phyloP scores from a whole-genome alignment of 257 asterid species.

The Misopates orontium region DNA sequence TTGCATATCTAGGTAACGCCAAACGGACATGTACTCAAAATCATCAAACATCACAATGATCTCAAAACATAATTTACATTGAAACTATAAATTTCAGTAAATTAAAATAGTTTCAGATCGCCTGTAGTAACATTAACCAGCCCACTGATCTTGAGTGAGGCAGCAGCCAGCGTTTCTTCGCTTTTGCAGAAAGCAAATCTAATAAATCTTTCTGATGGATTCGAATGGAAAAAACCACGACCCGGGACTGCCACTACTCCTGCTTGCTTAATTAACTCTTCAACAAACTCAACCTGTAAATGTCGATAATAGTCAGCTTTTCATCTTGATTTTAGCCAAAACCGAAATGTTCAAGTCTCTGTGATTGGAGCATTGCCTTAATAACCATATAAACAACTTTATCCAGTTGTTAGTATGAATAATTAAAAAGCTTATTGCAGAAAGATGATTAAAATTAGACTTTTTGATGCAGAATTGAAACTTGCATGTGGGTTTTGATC shows the following conservation, averaged over 20 bases:
- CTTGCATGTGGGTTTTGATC: too few relatives aligned
- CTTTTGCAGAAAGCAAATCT: slow-evolving; percentile 91
- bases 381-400: too few relatives aligned
- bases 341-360: background rate
- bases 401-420: too few relatives aligned
- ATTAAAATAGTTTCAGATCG: slow-evolving; percentile 48
- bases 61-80: too few relatives aligned
- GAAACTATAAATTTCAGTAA: background rate
- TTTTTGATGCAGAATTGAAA: too few relatives aligned
- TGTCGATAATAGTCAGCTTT: background rate
- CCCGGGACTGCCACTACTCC: slow-evolving; percentile 97
- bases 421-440: too few relatives aligned
- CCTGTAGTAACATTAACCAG: slow-evolving; percentile 45
- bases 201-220: slow-evolving; percentile 41
- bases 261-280: slow-evolving; percentile 72
- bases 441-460: too few relatives aligned
- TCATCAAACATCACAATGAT: too few relatives aligned
- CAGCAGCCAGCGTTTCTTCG: slow-evolving; percentile 60
- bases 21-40: too few relatives aligned
- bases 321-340: background rate
- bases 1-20: too few relatives aligned
- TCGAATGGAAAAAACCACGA: slow-evolving; percentile 64
- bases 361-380: background rate
- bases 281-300: slow-evolving; percentile 69
- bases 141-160: slow-evolving; percentile 48